A percentile compares a stretch with the other conserved stretches of the same genome.
Evolutionary conservation across 2,329 filamentous ascomycete genomes (phyloP).

Genomic region (Clonostachys rhizophaga): DNA sequence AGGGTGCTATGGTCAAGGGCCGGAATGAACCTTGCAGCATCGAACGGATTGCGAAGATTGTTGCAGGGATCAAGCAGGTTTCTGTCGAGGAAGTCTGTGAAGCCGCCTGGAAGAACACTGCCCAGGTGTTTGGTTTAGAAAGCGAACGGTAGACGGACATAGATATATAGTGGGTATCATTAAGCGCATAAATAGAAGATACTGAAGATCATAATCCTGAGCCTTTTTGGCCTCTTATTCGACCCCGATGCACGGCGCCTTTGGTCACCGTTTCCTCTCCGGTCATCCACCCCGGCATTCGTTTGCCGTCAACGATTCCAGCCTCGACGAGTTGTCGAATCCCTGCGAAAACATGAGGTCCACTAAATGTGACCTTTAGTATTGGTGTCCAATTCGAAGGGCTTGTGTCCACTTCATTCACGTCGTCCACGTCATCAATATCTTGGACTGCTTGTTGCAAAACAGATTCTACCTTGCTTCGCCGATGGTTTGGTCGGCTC

Average conservation of each 20-base stretch:
- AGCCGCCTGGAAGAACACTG: conserved; percentile 78
- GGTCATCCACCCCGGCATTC: conserved; percentile 88
- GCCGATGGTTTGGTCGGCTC: conserved; percentile 9
- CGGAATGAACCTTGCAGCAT: conserved; percentile 92
- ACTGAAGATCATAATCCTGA: conserved; percentile 37
- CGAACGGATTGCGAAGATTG: conserved; percentile 78
- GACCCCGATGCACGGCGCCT: conserved; percentile 63
- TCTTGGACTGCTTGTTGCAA: conserved; percentile 18
- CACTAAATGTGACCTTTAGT: conserved; percentile 65
- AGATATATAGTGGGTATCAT: conserved; percentile 1
- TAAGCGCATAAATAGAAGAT: background rate
- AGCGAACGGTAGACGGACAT: conserved; percentile 13
- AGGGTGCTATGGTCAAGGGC: conserved; percentile 87
- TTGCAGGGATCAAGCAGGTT: conserved; percentile 81
- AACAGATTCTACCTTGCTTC: conserved; percentile 27
- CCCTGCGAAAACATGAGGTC: conserved; percentile 76
- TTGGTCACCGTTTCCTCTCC: conserved; percentile 78
- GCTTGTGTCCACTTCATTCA: conserved; percentile 8
- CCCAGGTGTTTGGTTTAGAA: conserved; percentile 72
- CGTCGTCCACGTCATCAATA: conserved; percentile 3
- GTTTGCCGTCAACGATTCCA: conserved; percentile 69
- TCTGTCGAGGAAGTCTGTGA: conserved; percentile 79
- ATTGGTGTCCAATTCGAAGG: conserved; percentile 23
- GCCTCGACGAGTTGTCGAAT: conserved; percentile 73
- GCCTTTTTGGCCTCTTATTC: conserved; percentile 55